These are phyloP conservation scores for Podila minutissima DNA, from an alignment of 192 early-diverging fungal genomes.

Conservation along the genomic window DNA sequence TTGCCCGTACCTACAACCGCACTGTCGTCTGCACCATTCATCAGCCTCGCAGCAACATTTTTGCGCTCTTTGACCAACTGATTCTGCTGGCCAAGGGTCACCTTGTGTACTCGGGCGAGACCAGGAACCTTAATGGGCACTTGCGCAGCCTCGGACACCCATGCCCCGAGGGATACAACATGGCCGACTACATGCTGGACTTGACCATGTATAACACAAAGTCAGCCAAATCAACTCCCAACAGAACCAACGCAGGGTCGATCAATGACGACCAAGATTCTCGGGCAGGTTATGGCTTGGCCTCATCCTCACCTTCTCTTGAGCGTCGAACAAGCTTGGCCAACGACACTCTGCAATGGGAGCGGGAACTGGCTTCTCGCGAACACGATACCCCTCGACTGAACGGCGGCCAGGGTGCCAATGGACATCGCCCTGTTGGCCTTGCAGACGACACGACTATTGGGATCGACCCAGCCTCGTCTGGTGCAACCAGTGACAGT, in stretches of 20 bases:
- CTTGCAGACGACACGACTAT: constrained; percentile 20
- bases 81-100: constrained; percentile 86
- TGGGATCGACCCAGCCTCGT: constrained; percentile 34
- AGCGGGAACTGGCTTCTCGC: constrained; percentile 35
- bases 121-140: constrained; percentile 67
- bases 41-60: constrained; percentile 94
- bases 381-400: constrained; percentile 26
- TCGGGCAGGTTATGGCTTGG: constrained; percentile 11
- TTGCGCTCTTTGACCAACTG: constrained; percentile 89
- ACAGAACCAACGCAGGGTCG: neutral
- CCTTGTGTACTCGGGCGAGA: constrained; percentile 86
- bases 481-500: constrained; percentile 17
- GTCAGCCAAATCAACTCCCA: constrained; percentile 20
- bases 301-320: constrained; percentile 12
- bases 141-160: constrained; percentile 81
- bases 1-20: constrained; percentile 71
- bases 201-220: constrained; percentile 68
- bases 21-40: constrained; percentile 95
- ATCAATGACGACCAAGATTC: neutral
- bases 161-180: constrained; percentile 90
- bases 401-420: neutral
- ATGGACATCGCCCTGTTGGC: neutral
- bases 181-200: constrained; percentile 88
- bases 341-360: constrained; percentile 42
- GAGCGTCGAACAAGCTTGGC: constrained; percentile 32